Percentiles rank a stretch among this genome's conserved stretches.
phyloP scores from a whole-genome alignment of 2,329 filamentous ascomycete genomes.

The Coniochaeta ligniaria region DNA sequence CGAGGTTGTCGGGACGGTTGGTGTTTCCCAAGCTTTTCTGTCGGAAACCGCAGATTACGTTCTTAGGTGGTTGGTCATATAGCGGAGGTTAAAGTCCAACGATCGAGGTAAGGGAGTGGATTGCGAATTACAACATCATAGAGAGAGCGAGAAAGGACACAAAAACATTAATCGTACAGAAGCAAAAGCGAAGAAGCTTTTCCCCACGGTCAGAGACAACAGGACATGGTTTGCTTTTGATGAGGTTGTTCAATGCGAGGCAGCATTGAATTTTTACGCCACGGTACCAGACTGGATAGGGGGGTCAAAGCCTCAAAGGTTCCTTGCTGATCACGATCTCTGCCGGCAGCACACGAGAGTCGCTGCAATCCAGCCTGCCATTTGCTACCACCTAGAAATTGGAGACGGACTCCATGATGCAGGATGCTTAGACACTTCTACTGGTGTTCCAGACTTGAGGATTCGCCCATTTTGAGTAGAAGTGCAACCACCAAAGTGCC shows the following conservation, averaged over 20 bases:
- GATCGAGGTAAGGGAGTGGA: neutral
- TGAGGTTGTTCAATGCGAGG: neutral
- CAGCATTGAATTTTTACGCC: neutral
- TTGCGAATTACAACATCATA: neutral
- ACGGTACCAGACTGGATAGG: neutral
- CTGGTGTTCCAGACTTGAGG: neutral
- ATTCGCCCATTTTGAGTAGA: neutral
- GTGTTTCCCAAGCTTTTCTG: neutral
- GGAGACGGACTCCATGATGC: neutral
- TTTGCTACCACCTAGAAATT: neutral
- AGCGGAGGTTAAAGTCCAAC: neutral
- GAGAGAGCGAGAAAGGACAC: neutral
- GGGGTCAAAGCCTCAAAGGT: too few relatives aligned
- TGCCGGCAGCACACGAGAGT: neutral
- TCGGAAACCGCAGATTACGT: neutral
- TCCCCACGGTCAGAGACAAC: neutral
- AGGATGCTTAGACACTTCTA: neutral
- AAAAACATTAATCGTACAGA: neutral
- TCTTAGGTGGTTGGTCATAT: neutral
- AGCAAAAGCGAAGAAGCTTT: neutral
- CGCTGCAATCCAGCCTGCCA: neutral
- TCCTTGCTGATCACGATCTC: neutral
- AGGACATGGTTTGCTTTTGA: neutral
- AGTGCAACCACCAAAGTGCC: neutral
- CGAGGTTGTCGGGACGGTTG: neutral